Evolutionary conservation across 2,329 filamentous ascomycete species (phyloP).

Genomic region (Scortechinia acanthostroma): DNA sequence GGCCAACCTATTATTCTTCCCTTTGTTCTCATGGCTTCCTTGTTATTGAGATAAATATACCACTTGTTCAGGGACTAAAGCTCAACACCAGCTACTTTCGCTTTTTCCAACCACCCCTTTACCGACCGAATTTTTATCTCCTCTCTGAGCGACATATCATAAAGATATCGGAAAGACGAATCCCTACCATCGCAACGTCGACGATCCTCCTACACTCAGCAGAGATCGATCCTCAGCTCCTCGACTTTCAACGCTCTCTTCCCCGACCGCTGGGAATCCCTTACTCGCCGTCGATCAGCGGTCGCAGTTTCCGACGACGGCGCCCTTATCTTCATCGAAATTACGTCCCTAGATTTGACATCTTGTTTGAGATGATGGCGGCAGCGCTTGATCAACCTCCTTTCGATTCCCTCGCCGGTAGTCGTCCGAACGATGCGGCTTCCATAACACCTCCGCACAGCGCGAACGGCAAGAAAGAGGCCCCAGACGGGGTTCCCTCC

Average conservation of each 20-base stretch:
- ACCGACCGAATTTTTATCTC: neutral
- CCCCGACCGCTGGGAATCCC: slow-evolving; percentile 30
- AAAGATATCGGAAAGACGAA: neutral
- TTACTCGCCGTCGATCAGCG: slow-evolving; percentile 28
- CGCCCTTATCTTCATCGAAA: slow-evolving; percentile 7
- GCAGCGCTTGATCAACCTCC: slow-evolving; percentile 18
- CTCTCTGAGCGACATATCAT: neutral
- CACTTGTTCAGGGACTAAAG: no score
- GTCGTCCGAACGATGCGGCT: slow-evolving; percentile 14
- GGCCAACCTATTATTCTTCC: no score
- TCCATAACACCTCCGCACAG: slow-evolving; percentile 31
- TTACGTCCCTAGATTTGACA: neutral
- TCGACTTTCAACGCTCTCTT: slow-evolving; percentile 3
- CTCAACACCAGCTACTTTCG: neutral
- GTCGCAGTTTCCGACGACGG: slow-evolving; percentile 28
- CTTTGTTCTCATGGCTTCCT: no score
- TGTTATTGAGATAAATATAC: no score
- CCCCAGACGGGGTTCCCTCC: slow-evolving; percentile 23
- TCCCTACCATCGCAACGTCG: neutral
- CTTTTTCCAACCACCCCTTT: neutral
- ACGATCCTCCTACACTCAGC: neutral
- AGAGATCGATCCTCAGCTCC: neutral
- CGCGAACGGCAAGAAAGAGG: slow-evolving; percentile 31
- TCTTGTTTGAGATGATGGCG: slow-evolving; percentile 21
- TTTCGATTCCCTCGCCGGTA: slow-evolving; percentile 13